Evolutionary conservation across 2,329 filamentous ascomycete genomes (phyloP), one percentile per base, ranked within the genome.

Genomic region (Seiridium cupressi): DNA sequence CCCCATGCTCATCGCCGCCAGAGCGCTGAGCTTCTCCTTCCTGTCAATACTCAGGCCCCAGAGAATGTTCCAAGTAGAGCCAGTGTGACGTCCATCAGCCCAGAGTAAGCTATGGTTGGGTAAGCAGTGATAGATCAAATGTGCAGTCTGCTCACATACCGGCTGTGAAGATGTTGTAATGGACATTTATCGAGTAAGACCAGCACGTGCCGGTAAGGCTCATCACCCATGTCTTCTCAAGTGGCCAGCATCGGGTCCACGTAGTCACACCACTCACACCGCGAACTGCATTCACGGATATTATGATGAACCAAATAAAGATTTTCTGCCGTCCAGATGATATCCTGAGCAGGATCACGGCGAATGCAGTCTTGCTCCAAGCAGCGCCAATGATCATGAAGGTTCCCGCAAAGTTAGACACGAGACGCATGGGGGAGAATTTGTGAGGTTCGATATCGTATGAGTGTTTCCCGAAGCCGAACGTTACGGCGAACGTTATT

Each of bases 1-100:
- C 1, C 77, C 77, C 67, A 79, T 74, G 62, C 74, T 76, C 77
- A 79, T 79, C 7, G 77, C 77, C 1, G 76, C 62, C 8, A 73
- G 64, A 0, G 77, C 75, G 3, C 77, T 76, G 11, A 76, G 61
- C 57, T 78, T 77, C 53, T 79, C 77, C 61, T 72, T 75, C 35
- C 64, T 66, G 59, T 69, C 74, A 72, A 79, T 77, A 6, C 70
- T 70, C 11, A 77, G 64, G 1, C 67, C 68, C 75, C 73, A 76
- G 48, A 79, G 73, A 7, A 79, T 72, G 31, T 68, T 73, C 76
- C 74, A 78, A 0, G 61, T 1, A 77, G 40, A 0, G 77, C 77
- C 6, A 80, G 65, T 2, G 74, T 59, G 10, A 79, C 71, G n/a
- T 79, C 77, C 66, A 76, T 73, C 1, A 64, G 61, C 1, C 72